Evolutionary conservation across 495 filamentous ascomycete genomes (phyloP).

Genomic region (Trichoderma reesei): DNA sequence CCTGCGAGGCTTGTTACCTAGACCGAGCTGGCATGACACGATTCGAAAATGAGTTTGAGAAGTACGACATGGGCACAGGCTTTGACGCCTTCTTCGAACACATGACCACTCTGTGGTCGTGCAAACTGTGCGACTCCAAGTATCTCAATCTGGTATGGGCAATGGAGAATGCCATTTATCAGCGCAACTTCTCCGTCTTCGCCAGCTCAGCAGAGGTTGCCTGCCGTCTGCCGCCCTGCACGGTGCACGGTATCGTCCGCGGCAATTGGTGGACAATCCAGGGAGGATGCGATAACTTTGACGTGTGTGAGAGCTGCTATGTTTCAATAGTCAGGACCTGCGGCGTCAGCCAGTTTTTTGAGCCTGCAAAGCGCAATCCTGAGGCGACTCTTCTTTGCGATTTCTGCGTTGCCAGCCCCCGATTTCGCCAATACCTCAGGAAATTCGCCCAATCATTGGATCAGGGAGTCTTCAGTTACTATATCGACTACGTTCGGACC

Average conservation of each 20-base stretch:
- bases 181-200: not conserved
- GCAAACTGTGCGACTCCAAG: not conserved
- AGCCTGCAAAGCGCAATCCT: not conserved
- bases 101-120: not conserved
- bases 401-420: not conserved
- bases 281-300: not conserved
- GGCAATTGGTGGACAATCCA: slow-evolving; percentile 1
- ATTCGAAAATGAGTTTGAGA: not conserved
- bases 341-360: not conserved
- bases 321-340: not conserved
- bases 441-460: not conserved
- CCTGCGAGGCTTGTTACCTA: not conserved
- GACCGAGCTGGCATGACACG: not conserved
- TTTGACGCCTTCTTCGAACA: not conserved
- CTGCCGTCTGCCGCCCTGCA: not conserved
- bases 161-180: not conserved
- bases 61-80: not conserved
- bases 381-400: not conserved
- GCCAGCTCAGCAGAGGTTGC: not conserved
- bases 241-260: not conserved
- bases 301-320: not conserved
- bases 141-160: not conserved
- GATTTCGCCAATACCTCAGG: not conserved
- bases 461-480: not conserved
- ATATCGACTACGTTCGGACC: not conserved